Evolutionary conservation across 164 flowering plant species (phyloP).

Genomic region (Echeveria elegans): DNA sequence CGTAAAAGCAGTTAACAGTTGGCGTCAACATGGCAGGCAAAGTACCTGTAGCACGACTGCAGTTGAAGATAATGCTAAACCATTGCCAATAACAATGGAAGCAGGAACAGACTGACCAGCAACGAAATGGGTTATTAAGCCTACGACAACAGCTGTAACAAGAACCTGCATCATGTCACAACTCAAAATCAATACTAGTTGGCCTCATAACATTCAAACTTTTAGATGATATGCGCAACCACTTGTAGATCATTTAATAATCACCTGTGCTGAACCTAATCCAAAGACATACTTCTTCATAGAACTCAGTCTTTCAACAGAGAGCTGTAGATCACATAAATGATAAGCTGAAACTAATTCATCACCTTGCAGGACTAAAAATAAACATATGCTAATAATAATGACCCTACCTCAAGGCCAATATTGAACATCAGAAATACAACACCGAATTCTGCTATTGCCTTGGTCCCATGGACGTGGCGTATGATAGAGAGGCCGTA

Average conservation of each 20-base stretch:
- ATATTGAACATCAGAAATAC: conserved; percentile 94
- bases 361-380: not conserved
- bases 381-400: not conserved
- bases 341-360: conserved; percentile 6
- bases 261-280: conserved; percentile 97
- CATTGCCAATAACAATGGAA: conserved; percentile 96
- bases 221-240: not conserved
- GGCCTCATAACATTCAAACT: not conserved
- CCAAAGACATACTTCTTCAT: conserved; percentile 99
- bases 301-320: conserved; percentile 98
- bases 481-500: conserved; percentile 97
- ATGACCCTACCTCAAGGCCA: conserved; percentile 85
- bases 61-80: conserved; percentile 94
- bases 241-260: conserved; percentile 9
- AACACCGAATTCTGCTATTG: conserved; percentile 99
- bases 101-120: conserved; percentile 81
- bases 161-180: conserved; percentile 52
- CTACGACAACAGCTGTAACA: conserved; percentile 76
- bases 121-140: conserved; percentile 67
- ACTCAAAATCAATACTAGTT: not conserved
- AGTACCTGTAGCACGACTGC: conserved; percentile 97
- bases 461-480: conserved; percentile 95
- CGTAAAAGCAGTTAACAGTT: not conserved
- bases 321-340: conserved; percentile 55
- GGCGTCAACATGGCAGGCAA: not conserved